Base-by-base conservation (phyloP, 2,329 filamentous ascomycete genomes). In the Sporothrix euskadiensis region DNA sequence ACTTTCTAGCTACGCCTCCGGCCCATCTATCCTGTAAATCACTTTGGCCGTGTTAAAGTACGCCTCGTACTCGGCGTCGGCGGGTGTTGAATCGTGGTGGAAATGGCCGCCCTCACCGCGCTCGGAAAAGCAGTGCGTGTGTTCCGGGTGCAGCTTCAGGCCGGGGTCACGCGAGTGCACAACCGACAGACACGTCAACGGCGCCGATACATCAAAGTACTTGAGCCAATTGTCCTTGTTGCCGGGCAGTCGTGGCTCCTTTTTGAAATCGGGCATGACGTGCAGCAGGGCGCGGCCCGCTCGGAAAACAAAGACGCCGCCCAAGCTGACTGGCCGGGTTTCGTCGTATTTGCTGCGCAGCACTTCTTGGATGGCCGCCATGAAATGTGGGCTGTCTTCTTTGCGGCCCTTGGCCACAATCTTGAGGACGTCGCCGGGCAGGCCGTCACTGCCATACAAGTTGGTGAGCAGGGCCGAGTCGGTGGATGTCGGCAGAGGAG, bases 71-170 rank as follows among this genome's bases (percentile, higher is more conserved):
- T 65, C 70, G 26, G 56, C 56, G 19, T 71, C 57, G 30, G n/a
- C 70, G 9, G 39, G 74, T 49, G 39, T 71, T 30, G 41, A 35
- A 19, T 71, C 70, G 56, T 71, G 56, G 19, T 71, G 70, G 30
- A 63, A 71, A n/a, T 71, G 70, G n/a, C 70, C 70, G 19, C 70
- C 70, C 44, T 71, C 56, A 16, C 57, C 70, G 4, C 16, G 57
- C 0, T 76, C 70, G 2, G 82, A 82, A 71, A 84, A 85, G n/a
- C 81, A 82, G 78, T 86, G 84, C 3, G 84, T 85, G 75, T 86
- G 84, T 75, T 86, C 84, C 76, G 84, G 82, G 44, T 84, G 78
- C 72, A 85, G 74, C 0, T 77, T 80, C 75, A 84, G 72, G 7
- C 77, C 81, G 0, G 83, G 83, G 72, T 85, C 82, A 4, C 81